Evolutionary conservation across 1,139 yeast genomes (phyloP), one percentile per base, ranked within the genome.

Genomic region (Suhomyces bribrorum): DNA sequence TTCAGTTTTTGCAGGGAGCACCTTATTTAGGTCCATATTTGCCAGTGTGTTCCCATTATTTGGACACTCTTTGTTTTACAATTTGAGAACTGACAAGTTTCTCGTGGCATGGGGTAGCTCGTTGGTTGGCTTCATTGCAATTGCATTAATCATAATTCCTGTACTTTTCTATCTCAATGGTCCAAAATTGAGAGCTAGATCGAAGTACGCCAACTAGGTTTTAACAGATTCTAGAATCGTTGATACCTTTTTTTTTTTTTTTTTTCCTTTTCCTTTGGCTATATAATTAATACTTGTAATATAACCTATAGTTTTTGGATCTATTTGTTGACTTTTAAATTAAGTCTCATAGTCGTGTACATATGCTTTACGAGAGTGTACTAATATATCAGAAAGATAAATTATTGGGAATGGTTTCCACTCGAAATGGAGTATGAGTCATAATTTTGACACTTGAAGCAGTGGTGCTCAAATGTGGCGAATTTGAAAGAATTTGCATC

Each of bases 21-120:
- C 71, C 9, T 61, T 78, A 37, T 67, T 69, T 47, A 66, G 85
- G 48, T 69, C 81, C 2, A 61, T 63, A 2, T 64, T 77, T 53
- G 86, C 82, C 0, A 79, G 80, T 23, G 76, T 75, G 3, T 81
- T 81, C 66, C 86, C 87, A 26, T 59, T 81, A 35, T 79, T 81
- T 52, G 84, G 81, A 3, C 56, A 61, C 33, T 67, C 73, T 2
- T 63, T 81, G 69, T 81, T 69, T 48, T 47, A 56, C 29, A 74
- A 75, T 46, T 55, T 77, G 36, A 20, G 15, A 3, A 66, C 69
- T n/a, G 49, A 63, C 1, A 68, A 65, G 32, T 78, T 64, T 50
- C 81, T 81, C 4, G 80, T 77, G 7, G 84, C 69, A 1, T 76
- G 78, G 77, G 84, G 82, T 1, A 63, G 76, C 2, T 63, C 75